Conservation (phyloP, 768 basidiomycete genomes). For the Termitomyces sp. region DNA sequence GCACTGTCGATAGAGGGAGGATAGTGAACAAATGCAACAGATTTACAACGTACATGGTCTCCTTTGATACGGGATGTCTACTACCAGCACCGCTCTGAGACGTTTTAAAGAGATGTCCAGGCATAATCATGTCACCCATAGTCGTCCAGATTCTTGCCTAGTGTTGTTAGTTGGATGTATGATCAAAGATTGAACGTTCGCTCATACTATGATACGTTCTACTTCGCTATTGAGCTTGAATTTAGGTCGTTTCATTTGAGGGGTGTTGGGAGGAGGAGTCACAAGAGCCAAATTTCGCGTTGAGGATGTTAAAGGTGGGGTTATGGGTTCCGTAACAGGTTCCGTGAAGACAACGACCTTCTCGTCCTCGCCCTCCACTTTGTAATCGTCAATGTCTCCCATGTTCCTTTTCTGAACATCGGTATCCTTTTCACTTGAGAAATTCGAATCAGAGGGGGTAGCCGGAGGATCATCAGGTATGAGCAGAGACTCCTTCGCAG, state of each 20-base stretch:
- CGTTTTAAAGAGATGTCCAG: slow-evolving; percentile 37
- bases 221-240: slow-evolving; percentile 55
- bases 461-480: neutral
- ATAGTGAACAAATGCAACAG: neutral
- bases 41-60: slow-evolving; percentile 47
- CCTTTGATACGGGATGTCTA: slow-evolving; percentile 47
- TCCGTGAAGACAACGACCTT: neutral
- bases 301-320: neutral
- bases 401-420: neutral
- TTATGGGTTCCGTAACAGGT: neutral
- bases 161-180: neutral
- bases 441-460: neutral
- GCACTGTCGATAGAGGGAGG: slow-evolving; percentile 27
- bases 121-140: slow-evolving; percentile 58
- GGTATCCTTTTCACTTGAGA: neutral
- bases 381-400: neutral
- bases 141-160: slow-evolving; percentile 69
- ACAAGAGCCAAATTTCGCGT: neutral
- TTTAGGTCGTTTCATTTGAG: slow-evolving; percentile 19
- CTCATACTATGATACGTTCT: slow-evolving; percentile 56
- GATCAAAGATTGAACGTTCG: slow-evolving; percentile 4
- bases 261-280: neutral
- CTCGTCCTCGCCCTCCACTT: neutral
- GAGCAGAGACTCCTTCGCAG: neutral
- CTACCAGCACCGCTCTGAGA: slow-evolving; percentile 23